Conservation (phyloP, 306 rosid genomes). For the Hippophae rhamnoides region DNA sequence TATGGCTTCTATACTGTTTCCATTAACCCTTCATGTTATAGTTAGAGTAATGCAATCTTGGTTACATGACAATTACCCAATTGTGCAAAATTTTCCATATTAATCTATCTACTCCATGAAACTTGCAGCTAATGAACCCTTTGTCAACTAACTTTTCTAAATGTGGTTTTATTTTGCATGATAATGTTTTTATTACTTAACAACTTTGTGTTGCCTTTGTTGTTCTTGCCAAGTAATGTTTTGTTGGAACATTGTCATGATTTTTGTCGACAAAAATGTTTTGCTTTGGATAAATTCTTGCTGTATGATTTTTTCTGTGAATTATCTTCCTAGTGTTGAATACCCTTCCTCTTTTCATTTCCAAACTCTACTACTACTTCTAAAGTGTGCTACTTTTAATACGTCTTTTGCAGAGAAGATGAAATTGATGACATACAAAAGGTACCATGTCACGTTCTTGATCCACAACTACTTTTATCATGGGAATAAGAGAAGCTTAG, state of each 20-base stretch:
- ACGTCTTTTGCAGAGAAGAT: conserved; percentile 66
- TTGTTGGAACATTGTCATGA: not conserved
- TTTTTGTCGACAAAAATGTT: not conserved
- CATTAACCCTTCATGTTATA: too few relatives aligned
- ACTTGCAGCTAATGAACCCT: too few relatives aligned
- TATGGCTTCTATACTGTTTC: too few relatives aligned
- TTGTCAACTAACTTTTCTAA: too few relatives aligned
- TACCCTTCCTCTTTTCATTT: conserved; percentile 8
- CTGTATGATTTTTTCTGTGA: not conserved
- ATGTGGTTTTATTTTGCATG: too few relatives aligned
- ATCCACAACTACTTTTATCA: conserved; percentile 15
- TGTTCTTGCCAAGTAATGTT: too few relatives aligned
- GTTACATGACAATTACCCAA: too few relatives aligned
- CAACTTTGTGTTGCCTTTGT: too few relatives aligned
- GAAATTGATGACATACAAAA: conserved; percentile 97
- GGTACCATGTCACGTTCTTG: conserved; percentile 40
- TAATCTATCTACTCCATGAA: too few relatives aligned
- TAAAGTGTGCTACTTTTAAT: conserved; percentile 13
- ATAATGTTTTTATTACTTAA: too few relatives aligned
- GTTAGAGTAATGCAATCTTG: too few relatives aligned
- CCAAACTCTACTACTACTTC: conserved; percentile 10
- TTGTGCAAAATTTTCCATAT: too few relatives aligned
- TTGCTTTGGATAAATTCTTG: conserved; percentile 5
- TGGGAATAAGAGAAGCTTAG: conserved; percentile 3
- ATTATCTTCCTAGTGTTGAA: conserved; percentile 1